These are phyloP conservation scores for Pistacia atlantica DNA, from an alignment of 345 rosid genomes.

Conservation along the genomic window DNA sequence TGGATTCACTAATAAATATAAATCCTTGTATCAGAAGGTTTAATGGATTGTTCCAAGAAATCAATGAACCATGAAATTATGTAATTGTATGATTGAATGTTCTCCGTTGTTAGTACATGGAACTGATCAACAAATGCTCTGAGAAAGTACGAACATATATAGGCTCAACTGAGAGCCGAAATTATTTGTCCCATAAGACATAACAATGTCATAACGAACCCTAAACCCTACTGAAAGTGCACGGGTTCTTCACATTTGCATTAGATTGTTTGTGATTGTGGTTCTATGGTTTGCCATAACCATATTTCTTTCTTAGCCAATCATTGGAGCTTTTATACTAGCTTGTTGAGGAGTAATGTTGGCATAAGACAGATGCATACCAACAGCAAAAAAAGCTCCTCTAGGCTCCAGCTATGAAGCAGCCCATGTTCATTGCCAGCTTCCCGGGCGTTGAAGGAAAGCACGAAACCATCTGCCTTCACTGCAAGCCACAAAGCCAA, in stretches of 20 bases:
- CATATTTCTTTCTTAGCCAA: constrained; percentile 56
- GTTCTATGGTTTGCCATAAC: constrained; percentile 21
- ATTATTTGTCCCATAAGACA: too few relatives aligned
- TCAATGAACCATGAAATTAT: too few relatives aligned
- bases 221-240: background rate
- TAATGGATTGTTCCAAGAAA: too few relatives aligned
- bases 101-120: too few relatives aligned
- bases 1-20: too few relatives aligned
- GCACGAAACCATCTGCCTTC: constrained; percentile 50
- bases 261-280: too few relatives aligned
- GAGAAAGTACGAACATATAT: too few relatives aligned
- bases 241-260: background rate
- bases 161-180: too few relatives aligned
- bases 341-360: constrained; percentile 77
- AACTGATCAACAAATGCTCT: too few relatives aligned
- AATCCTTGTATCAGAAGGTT: too few relatives aligned
- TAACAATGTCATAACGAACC: background rate
- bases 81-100: too few relatives aligned
- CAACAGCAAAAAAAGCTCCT: constrained; percentile 51
- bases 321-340: constrained; percentile 74
- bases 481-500: background rate
- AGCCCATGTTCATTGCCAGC: constrained; percentile 60
- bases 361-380: constrained; percentile 49
- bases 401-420: constrained; percentile 45
- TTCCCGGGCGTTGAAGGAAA: constrained; percentile 70